Evolutionary conservation across 768 basidiomycete genomes (phyloP), one percentile per base, ranked within the genome.

Genomic region (Termitomyces sp.): DNA sequence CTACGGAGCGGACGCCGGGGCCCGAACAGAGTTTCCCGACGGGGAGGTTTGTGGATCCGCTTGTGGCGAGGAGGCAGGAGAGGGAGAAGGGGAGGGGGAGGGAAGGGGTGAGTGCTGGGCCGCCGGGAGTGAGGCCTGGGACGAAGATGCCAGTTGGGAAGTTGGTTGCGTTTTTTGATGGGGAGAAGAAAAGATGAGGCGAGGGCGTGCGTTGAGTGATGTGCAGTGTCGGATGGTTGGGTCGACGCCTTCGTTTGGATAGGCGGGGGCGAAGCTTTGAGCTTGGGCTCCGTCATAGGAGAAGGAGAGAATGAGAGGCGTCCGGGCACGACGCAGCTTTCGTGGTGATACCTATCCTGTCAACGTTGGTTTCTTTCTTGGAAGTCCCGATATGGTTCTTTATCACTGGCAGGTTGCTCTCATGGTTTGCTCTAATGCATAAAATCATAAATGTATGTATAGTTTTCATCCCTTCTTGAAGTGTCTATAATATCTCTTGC

Each of bases 131-230:
- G 17, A 74, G 73, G 53, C 70, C 82, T 55, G 62, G 67, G 66
- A 83, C 77, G 53, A 92, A 91, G 73, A 81, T 89, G 14, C 83
- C 88, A 0, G 80, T 93, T 41, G 87, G 85, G 10, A 82, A 92
- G 65, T 71, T 94, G 42, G 89, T 92, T 14, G 90, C 90, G n/a
- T 93, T 89, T 71, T 94, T 94, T 64, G 89, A 92, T 65, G 70
- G 71, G 31, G 79, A 81, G 41, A 77, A 75, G 69, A 37, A 19
- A 17, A 23, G 34, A n/a, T n/a, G 31, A 43, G 11, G 44, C 31
- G 27, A 52, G 31, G 38, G 3, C 29, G 7, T 29, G 12, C 1
- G 42, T n/a, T 17, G 50, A 3, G 16, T 41, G 16, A 10, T 23
- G 7, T n/a, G 19, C 17, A 21, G 31, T 17, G 12, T 19, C n/a